Evolutionary conservation across 805 yeast species (phyloP).

Genomic region (Ogataea kodamae): DNA sequence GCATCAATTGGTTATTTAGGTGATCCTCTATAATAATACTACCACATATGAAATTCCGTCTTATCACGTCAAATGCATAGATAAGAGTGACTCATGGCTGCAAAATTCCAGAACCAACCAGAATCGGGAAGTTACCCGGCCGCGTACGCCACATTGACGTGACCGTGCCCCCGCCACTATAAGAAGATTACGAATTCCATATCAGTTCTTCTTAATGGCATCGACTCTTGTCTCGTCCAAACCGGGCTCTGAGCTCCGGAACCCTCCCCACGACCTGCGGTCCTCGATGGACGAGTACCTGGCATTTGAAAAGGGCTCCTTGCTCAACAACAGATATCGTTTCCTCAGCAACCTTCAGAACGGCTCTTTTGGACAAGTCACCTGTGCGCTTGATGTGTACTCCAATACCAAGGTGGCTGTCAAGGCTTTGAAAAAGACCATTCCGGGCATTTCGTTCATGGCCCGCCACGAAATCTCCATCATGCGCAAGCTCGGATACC

Average conservation of each 20-base stretch:
- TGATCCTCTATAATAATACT: conserved; percentile 36
- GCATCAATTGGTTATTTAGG: conserved; percentile 57
- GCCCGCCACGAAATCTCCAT: conserved; percentile 54
- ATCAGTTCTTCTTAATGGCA: conserved; percentile 9
- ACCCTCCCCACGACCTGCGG: conserved; percentile 23
- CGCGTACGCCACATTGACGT: conserved; percentile 5
- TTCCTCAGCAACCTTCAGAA: conserved; percentile 45
- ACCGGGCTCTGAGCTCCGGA: conserved; percentile 16
- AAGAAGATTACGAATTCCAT: conserved; percentile 5
- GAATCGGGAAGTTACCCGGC: conserved; percentile 10
- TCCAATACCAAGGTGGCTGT: conserved; percentile 43
- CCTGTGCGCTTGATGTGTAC: conserved; percentile 44
- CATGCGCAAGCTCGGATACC: conserved; percentile 40
- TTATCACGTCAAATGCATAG: conserved; percentile 8
- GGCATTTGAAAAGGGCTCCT: conserved; percentile 38
- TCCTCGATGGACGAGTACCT: conserved; percentile 37
- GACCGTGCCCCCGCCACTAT: conserved; percentile 11
- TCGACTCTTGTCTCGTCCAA: conserved; percentile 17
- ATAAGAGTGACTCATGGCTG: conserved; percentile 10
- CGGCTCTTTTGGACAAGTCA: conserved; percentile 62
- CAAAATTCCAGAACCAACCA: no score
- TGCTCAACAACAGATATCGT: conserved; percentile 40
- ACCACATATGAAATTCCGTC: conserved; percentile 6
- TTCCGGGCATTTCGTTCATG: conserved; percentile 40
- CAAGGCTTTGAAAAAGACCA: conserved; percentile 48